phyloP scores from a whole-genome alignment of 805 yeast genomes.

The Pichia scutulata region DNA sequence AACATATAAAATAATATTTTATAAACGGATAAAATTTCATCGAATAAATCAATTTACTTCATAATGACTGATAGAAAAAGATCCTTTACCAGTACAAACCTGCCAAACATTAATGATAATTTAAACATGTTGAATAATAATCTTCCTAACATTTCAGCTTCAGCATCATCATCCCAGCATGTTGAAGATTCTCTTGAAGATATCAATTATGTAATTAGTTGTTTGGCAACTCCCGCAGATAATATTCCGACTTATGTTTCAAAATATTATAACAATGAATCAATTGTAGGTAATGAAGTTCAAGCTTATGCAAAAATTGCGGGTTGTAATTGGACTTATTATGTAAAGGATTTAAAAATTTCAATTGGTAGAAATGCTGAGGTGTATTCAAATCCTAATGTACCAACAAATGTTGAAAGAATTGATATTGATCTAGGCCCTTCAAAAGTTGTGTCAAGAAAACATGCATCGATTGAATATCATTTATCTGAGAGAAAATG shows the following conservation, averaged over 20 bases:
- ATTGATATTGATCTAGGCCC: conserved; percentile 93
- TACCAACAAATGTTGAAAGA: conserved; percentile 16
- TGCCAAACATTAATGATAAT: background rate
- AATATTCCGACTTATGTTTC: conserved; percentile 61
- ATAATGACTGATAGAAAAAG: background rate
- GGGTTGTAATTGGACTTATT: conserved; percentile 89
- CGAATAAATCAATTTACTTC: background rate
- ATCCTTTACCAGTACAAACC: background rate
- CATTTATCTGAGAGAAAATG: conserved; percentile 69
- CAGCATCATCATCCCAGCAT: background rate
- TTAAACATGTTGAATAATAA: background rate
- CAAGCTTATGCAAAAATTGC: conserved; percentile 97
- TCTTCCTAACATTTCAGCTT: conserved; percentile 13
- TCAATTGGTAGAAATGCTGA: conserved; percentile 82
- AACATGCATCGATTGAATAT: conserved; percentile 79
- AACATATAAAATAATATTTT: no score
- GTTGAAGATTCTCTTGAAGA: conserved; percentile 53
- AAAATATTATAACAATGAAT: conserved; percentile 62
- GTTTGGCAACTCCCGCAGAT: conserved; percentile 64
- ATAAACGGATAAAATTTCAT: no score
- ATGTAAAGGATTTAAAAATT: conserved; percentile 70
- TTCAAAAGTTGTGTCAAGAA: conserved; percentile 91
- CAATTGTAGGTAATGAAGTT: conserved; percentile 65
- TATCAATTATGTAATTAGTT: conserved; percentile 66
- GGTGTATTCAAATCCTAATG: conserved; percentile 11